Evolutionary conservation across 139 green algal genomes (phyloP).

Genomic region (Haematococcus lacustris): DNA sequence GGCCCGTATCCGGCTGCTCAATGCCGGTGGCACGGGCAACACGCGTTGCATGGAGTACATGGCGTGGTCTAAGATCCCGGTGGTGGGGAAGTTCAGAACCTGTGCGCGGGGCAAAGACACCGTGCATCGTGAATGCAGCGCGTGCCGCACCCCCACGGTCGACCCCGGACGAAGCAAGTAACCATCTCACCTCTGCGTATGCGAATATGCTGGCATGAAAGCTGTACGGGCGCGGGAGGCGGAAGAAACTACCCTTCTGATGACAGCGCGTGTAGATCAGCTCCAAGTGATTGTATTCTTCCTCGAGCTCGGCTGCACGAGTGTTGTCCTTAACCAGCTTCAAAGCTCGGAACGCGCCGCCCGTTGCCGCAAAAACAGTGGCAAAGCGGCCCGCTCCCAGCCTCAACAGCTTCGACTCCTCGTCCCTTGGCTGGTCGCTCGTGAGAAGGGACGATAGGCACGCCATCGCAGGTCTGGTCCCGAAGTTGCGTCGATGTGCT

Average conservation of each 20-base stretch:
- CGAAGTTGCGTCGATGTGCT: no score
- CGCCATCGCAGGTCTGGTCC: no score
- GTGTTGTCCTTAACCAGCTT: constrained; percentile 5
- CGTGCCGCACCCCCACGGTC: not conserved
- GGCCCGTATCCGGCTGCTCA: constrained; percentile 1
- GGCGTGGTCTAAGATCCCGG: not conserved
- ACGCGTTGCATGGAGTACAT: constrained; percentile 11
- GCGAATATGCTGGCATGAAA: not conserved
- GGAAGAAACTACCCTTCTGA: not conserved
- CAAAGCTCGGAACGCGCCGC: not conserved
- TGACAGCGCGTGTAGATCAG: not conserved
- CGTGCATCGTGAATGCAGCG: not conserved
- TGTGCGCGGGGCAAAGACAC: not conserved
- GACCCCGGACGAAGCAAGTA: not conserved
- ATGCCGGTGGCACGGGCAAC: not conserved
- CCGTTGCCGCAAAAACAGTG: constrained; percentile 1
- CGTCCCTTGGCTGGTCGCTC: not conserved
- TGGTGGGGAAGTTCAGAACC: not conserved
- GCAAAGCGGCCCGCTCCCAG: constrained; percentile 10
- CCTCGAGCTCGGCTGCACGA: not conserved
- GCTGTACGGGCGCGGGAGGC: not conserved
- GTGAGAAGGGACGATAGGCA: no score
- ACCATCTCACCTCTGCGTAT: not conserved
- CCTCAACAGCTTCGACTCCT: not conserved
- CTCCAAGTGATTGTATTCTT: constrained; percentile 2